Conservation (phyloP, 805 yeast genomes). For the Candida berthetii region DNA sequence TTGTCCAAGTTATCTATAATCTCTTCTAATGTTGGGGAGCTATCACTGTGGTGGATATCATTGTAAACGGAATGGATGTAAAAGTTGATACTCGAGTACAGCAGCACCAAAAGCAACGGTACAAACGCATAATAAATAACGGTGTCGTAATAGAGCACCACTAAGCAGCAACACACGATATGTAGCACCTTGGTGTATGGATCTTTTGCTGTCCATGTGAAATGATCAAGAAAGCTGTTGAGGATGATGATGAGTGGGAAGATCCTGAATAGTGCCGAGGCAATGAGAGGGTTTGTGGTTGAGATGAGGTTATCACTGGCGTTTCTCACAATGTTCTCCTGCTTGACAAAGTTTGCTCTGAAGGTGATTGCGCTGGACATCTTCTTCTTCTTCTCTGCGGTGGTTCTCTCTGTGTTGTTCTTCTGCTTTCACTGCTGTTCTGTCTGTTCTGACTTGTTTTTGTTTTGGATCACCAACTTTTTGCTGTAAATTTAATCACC, state of each 20-base stretch:
- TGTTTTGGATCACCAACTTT: neutral
- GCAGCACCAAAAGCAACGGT: constrained; percentile 26
- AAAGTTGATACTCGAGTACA: constrained; percentile 35
- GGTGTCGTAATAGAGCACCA: constrained; percentile 33
- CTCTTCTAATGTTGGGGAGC: constrained; percentile 41
- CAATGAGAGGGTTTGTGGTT: constrained; percentile 26
- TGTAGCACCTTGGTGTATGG: constrained; percentile 31
- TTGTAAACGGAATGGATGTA: constrained; percentile 33
- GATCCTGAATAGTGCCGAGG: constrained; percentile 35
- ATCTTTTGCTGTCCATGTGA: constrained; percentile 44
- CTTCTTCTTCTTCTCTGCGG: neutral
- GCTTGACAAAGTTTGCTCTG: neutral
- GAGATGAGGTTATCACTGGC: constrained; percentile 1
- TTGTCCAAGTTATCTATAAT: constrained; percentile 38
- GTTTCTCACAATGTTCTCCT: neutral
- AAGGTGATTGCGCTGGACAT: neutral
- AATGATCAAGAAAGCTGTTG: constrained; percentile 33
- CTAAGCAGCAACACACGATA: constrained; percentile 27
- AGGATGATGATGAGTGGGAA: constrained; percentile 38
- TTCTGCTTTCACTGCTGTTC: no score
- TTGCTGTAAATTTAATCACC: neutral
- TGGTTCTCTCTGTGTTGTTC: constrained; percentile 2
- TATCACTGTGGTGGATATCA: constrained; percentile 31
- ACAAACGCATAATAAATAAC: constrained; percentile 21
- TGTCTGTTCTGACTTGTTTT: no score